These are phyloP conservation scores for Aspergillus heteromorphus DNA, from an alignment of 495 filamentous ascomycete genomes.

Conservation along the genomic window DNA sequence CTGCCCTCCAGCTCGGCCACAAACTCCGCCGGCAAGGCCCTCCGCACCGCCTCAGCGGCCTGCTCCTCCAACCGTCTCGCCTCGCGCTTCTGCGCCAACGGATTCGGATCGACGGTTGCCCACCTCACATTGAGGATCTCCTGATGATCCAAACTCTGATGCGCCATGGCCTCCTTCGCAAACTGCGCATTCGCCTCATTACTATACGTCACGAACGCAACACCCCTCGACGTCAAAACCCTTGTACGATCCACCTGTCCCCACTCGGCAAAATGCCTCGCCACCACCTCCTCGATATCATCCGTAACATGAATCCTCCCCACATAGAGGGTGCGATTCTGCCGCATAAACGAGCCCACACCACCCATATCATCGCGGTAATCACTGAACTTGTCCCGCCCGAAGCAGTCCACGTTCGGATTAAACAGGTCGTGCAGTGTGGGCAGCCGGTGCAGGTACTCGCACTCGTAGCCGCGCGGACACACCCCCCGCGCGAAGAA, in stretches of 20 bases:
- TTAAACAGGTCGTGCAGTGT: constrained; percentile 78
- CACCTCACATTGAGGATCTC: constrained; percentile 95
- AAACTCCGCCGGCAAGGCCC: constrained; percentile 85
- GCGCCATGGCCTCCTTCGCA: constrained; percentile 86
- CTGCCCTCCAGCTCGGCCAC: constrained; percentile 92
- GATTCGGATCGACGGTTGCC: constrained; percentile 96
- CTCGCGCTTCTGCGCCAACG: constrained; percentile 88
- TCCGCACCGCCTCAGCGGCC: constrained; percentile 90
- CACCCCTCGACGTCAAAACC: constrained; percentile 85
- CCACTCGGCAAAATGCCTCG: constrained; percentile 91
- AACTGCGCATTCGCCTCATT: constrained; percentile 87
- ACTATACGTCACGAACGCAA: constrained; percentile 85
- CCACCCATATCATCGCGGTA: constrained; percentile 1
- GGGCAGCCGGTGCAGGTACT: constrained; percentile 88
- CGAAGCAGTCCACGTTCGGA: constrained; percentile 90
- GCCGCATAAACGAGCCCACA: neutral
- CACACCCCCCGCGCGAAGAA: constrained; percentile 84
- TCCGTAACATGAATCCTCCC: constrained; percentile 79
- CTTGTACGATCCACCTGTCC: constrained; percentile 82
- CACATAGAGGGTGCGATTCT: neutral
- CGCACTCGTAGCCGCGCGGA: constrained; percentile 83
- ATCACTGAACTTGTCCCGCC: constrained; percentile 36
- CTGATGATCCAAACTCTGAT: constrained; percentile 77
- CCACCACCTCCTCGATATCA: constrained; percentile 95
- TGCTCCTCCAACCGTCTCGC: constrained; percentile 89